A percentile compares a stretch with the other conserved stretches of the same genome.
These are phyloP conservation scores for Golubevia pallescens DNA, from an alignment of 1,284 basidiomycete genomes.

Conservation along the genomic window DNA sequence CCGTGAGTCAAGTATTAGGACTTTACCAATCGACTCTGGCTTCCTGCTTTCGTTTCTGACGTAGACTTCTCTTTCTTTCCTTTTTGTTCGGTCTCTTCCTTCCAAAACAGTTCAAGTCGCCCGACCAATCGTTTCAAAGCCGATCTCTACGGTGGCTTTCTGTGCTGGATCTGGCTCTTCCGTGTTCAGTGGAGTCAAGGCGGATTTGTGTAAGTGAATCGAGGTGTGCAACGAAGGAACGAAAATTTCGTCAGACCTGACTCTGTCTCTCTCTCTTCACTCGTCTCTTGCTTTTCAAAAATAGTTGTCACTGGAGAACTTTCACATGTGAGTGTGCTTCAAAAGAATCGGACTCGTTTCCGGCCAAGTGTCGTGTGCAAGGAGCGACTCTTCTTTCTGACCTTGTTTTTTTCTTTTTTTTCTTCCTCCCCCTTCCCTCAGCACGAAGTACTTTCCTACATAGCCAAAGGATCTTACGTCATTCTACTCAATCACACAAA, in stretches of 20 bases:
- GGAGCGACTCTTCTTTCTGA: neutral
- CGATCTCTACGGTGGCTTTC: constrained; percentile 39
- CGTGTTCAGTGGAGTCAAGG: constrained; percentile 35
- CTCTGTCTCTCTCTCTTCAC: neutral
- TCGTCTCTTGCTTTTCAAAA: neutral
- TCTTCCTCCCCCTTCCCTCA: constrained; percentile 11
- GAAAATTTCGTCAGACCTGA: neutral
- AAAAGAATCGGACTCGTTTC: no score
- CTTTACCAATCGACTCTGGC: constrained; percentile 12
- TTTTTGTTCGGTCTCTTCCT: constrained; percentile 3
- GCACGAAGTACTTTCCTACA: constrained; percentile 57
- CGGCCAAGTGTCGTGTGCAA: neutral
- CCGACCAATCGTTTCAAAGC: neutral
- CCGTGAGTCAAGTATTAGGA: neutral
- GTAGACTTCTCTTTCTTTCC: constrained; percentile 5
- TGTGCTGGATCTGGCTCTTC: constrained; percentile 54
- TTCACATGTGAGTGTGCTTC: constrained; percentile 38
- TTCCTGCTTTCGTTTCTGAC: constrained; percentile 2
- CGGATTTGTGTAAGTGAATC: constrained; percentile 45
- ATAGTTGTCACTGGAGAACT: constrained; percentile 55
- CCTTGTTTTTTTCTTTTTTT: neutral
- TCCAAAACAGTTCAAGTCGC: constrained; percentile 17
- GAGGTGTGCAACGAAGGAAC: no score
- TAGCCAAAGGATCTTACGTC: constrained; percentile 47
- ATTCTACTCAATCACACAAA: constrained; percentile 57